Conservation (phyloP, 2,329 filamentous ascomycete genomes). For the Lecanoromycetidae sp. region DNA sequence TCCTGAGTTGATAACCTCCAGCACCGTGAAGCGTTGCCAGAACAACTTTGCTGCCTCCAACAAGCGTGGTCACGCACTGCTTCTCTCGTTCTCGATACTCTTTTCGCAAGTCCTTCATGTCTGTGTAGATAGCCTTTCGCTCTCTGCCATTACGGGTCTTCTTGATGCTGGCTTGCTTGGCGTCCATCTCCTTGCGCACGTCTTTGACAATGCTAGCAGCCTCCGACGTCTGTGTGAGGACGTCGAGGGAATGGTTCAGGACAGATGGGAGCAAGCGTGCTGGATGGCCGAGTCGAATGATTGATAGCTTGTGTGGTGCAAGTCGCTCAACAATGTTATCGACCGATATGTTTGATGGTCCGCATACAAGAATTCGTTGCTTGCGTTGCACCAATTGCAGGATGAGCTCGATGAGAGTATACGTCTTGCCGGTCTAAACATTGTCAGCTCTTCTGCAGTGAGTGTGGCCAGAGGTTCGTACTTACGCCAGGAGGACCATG, state of each 20-base stretch:
- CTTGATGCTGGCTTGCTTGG: constrained; percentile 74
- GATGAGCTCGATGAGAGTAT: constrained; percentile 90
- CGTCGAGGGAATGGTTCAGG: constrained; percentile 77
- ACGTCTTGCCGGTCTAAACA: constrained; percentile 78
- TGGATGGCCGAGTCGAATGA: constrained; percentile 84
- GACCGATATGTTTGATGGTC: constrained; percentile 91
- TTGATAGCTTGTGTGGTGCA: constrained; percentile 69
- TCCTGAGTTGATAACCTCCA: constrained; percentile 68
- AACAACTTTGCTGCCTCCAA: constrained; percentile 71
- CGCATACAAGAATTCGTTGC: constrained; percentile 77
- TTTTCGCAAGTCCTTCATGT: constrained; percentile 72
- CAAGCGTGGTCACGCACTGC: constrained; percentile 63
- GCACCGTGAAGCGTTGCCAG: constrained; percentile 87
- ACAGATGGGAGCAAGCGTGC: constrained; percentile 82
- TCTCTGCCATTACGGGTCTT: constrained; percentile 76
- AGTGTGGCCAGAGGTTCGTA: constrained; percentile 10
- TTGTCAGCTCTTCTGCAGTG: background rate
- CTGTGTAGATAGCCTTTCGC: constrained; percentile 66
- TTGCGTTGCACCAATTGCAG: constrained; percentile 69
- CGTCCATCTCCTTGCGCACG: constrained; percentile 83
- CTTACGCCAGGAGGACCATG: constrained; percentile 78
- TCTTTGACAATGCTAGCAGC: constrained; percentile 82
- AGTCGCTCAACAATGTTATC: constrained; percentile 96
- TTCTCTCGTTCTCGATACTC: constrained; percentile 80
- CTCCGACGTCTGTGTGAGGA: constrained; percentile 80